Evolutionary conservation across 306 rosid species (phyloP).

Genomic region (Prunus persica): Prunus_persica_NCBIv2 NC_034015.1:22082501-22083000

Average conservation of each 20-base stretch:
- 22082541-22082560: slow-evolving; percentile 51
- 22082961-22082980: background rate
- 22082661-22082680: slow-evolving; percentile 27
- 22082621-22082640: slow-evolving; percentile 79
- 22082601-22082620: slow-evolving; percentile 99
- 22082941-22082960: background rate
- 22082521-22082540: slow-evolving; percentile 68
- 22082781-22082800: slow-evolving; percentile 87
- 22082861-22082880: slow-evolving; percentile 14
- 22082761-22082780: slow-evolving; percentile 97
- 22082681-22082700: slow-evolving; percentile 28
- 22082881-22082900: background rate
- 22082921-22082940: background rate
- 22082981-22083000: background rate
- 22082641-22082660: slow-evolving; percentile 41
- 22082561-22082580: slow-evolving; percentile 95
- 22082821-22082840: slow-evolving; percentile 22
- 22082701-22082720: slow-evolving; percentile 58
- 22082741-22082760: slow-evolving; percentile 97
- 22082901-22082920: background rate
- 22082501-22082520: slow-evolving; percentile 57
- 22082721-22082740: slow-evolving; percentile 98
- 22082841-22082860: slow-evolving; percentile 8
- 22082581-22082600: slow-evolving; percentile 97
- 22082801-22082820: slow-evolving; percentile 22